A percentile compares a stretch with the other conserved stretches of the same genome.
phyloP scores from a whole-genome alignment of 495 filamentous ascomycete species.

The Annulohypoxylon maeteangense region DNA sequence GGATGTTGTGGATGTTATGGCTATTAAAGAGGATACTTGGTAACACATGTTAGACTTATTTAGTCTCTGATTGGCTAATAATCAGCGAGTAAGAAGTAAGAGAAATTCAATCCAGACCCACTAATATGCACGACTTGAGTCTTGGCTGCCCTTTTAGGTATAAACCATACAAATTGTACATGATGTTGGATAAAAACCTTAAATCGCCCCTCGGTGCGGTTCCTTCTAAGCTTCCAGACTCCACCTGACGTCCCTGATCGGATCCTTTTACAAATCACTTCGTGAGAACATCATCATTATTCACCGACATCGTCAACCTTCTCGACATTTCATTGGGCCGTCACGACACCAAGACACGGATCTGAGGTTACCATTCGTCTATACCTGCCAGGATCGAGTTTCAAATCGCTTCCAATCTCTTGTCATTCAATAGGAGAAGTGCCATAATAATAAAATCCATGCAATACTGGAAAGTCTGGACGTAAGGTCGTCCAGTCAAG shows the following conservation, averaged over 20 bases:
- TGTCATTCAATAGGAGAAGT: background rate
- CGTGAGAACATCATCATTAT: constrained; percentile 9
- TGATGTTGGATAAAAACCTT: constrained; percentile 7
- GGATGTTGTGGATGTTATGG: constrained; percentile 7
- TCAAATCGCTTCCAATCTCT: background rate
- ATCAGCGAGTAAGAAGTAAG: background rate
- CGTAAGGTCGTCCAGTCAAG: constrained; percentile 18
- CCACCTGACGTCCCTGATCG: background rate
- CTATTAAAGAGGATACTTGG: background rate
- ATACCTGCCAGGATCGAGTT: background rate
- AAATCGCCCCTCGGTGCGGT: background rate
- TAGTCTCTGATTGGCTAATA: constrained; percentile 3
- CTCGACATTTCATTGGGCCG: background rate
- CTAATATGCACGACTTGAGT: constrained; percentile 46
- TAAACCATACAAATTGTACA: constrained; percentile 37
- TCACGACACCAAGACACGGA: background rate
- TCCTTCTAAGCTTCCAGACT: background rate
- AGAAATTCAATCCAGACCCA: constrained; percentile 10
- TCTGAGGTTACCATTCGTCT: background rate
- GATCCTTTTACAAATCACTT: constrained; percentile 27
- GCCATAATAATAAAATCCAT: background rate
- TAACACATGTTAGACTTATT: background rate
- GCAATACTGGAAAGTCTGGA: background rate
- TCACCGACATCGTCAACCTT: constrained; percentile 19
- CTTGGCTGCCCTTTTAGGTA: constrained; percentile 49